Conservation (phyloP, 1,284 basidiomycete species). For the Heliocybe sulcata region DNA sequence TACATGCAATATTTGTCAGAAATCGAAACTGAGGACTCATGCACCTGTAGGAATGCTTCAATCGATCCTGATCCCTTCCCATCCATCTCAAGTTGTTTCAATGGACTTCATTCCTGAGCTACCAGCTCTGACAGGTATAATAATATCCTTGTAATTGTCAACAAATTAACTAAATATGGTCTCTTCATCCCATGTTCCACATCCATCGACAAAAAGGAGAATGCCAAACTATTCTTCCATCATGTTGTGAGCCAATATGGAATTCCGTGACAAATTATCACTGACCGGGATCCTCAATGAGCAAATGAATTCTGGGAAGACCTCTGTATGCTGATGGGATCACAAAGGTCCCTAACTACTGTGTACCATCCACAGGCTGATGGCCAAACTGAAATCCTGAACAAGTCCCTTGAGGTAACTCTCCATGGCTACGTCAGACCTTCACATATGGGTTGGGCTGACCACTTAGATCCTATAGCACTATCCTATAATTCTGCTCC, state of each 20-base stretch:
- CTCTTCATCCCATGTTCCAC: constrained; percentile 27
- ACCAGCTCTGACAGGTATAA: constrained; percentile 23
- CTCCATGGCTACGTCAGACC: too few species aligned
- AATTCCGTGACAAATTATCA: constrained; percentile 11
- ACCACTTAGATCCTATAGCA: too few species aligned
- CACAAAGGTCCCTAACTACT: too few species aligned
- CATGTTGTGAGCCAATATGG: constrained; percentile 10
- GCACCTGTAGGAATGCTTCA: constrained; percentile 23
- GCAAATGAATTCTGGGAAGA: not conserved
- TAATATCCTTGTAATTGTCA: constrained; percentile 22
- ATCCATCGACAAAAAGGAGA: constrained; percentile 11
- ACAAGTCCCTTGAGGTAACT: too few species aligned
- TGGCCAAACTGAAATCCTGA: too few species aligned
- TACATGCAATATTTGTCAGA: constrained; percentile 31
- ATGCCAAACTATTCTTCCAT: constrained; percentile 17
- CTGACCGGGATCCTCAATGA: constrained; percentile 11
- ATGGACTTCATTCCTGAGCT: constrained; percentile 40
- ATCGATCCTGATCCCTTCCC: constrained; percentile 27
- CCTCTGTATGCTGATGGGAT: too few species aligned
- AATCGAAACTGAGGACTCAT: constrained; percentile 24
- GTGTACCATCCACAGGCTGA: too few species aligned
- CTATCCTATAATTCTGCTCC: too few species aligned
- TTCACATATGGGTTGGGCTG: constrained; percentile 5
- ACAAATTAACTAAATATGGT: constrained; percentile 31
- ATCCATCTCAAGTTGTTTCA: constrained; percentile 31